These are phyloP conservation scores for Rhizoclosmatium sp. DNA, from an alignment of 192 early-diverging fungal genomes.

Conservation along the genomic window DNA sequence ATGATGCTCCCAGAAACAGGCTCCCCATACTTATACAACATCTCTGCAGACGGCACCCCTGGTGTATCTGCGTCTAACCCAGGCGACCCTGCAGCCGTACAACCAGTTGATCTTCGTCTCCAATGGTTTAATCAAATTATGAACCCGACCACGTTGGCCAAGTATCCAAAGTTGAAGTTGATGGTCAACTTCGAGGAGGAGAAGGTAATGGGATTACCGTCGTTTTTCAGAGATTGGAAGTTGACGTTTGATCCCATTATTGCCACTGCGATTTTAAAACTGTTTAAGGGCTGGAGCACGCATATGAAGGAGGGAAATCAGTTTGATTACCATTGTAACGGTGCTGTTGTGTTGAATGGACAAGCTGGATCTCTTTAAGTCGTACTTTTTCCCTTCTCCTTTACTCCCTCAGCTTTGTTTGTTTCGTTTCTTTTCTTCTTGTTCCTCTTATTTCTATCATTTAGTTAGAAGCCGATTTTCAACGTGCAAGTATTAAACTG, in stretches of 20 bases:
- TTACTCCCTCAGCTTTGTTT: not conserved
- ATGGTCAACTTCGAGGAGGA: slow-evolving; percentile 54
- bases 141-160: not conserved
- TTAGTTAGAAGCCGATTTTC: no score
- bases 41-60: not conserved
- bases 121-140: not conserved
- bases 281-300: not conserved
- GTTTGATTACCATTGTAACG: not conserved
- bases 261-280: not conserved
- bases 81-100: not conserved
- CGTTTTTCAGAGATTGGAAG: not conserved
- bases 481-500: no score
- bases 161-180: slow-evolving; percentile 1
- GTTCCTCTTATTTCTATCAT: not conserved
- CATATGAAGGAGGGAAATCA: not conserved
- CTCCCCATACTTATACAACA: slow-evolving; percentile 33
- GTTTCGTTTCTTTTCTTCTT: not conserved
- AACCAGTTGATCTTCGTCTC: slow-evolving; percentile 40
- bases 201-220: slow-evolving; percentile 20
- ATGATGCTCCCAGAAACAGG: slow-evolving; percentile 53
- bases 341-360: not conserved
- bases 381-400: not conserved
- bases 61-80: not conserved
- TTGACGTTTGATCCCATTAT: not conserved
- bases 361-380: not conserved